phyloP scores from a whole-genome alignment of 345 rosid species.

The Corchorus capsularis region DNA sequence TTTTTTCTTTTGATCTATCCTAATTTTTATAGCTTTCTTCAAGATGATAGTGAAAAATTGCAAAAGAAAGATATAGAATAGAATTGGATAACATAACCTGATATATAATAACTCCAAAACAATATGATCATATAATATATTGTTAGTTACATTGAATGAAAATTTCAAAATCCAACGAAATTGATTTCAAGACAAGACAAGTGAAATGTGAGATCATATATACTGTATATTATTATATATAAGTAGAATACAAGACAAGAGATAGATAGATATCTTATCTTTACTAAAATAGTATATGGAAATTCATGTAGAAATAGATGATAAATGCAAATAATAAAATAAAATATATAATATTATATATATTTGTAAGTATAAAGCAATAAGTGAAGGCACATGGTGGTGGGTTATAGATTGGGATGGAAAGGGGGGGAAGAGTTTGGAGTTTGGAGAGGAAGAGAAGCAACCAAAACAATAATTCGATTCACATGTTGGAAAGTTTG shows the following conservation, averaged over 20 bases:
- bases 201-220: background rate
- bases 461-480: slow-evolving; percentile 22
- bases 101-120: background rate
- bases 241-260: background rate
- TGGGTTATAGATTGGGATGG: background rate
- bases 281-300: background rate
- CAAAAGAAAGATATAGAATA: background rate
- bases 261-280: slow-evolving; percentile 4
- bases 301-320: background rate
- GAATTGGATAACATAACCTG: background rate
- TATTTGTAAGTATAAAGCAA: background rate
- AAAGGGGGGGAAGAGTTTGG: background rate
- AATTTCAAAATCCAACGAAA: background rate
- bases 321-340: background rate
- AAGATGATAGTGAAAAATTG: background rate
- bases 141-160: background rate
- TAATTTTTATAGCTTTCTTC: background rate
- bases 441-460: slow-evolving; percentile 13
- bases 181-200: slow-evolving; percentile 5
- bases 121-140: background rate
- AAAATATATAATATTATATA: background rate
- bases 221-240: too few relatives aligned
- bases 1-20: background rate
- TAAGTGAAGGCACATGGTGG: slow-evolving; percentile 33
- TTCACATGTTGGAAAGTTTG: slow-evolving; percentile 15